Evolutionary conservation across 2,329 filamentous ascomycete genomes (phyloP).

Genomic region (Xylariaceae sp.): DNA sequence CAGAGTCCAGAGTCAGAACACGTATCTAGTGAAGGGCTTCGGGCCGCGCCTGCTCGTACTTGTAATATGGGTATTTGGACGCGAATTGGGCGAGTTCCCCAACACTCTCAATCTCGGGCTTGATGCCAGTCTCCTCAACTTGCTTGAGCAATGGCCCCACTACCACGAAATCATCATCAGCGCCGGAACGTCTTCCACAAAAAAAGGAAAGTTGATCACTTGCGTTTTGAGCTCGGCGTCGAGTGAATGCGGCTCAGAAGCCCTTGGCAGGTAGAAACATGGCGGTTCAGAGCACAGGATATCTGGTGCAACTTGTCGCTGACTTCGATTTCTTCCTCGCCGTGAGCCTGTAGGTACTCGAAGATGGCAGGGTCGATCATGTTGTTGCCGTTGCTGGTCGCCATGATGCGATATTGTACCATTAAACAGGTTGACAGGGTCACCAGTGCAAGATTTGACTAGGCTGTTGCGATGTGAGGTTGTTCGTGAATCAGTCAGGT

Average conservation of each 20-base stretch:
- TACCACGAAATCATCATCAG: constrained; percentile 30
- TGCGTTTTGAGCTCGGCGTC: constrained; percentile 60
- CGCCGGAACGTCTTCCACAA: background rate
- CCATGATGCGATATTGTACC: constrained; percentile 22
- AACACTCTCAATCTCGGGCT: constrained; percentile 66
- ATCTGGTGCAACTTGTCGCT: constrained; percentile 80
- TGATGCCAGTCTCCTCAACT: constrained; percentile 63
- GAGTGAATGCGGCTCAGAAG: constrained; percentile 86
- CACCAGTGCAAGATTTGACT: background rate
- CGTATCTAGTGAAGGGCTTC: background rate
- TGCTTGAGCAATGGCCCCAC: constrained; percentile 64
- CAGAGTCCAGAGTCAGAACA: constrained; percentile 2
- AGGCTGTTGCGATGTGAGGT: background rate
- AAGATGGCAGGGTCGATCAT: constrained; percentile 82
- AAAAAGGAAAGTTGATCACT: constrained; percentile 18
- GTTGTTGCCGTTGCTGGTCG: constrained; percentile 27
- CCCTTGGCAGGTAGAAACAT: constrained; percentile 75
- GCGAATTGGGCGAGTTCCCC: constrained; percentile 65
- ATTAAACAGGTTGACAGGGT: too few species aligned
- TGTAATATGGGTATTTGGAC: constrained; percentile 92
- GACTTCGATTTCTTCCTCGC: constrained; percentile 79
- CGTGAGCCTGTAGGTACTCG: constrained; percentile 77
- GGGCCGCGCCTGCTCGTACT: constrained; percentile 44
- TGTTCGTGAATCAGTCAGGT: too few species aligned
- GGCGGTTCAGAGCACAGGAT: constrained; percentile 74